Conservation (phyloP, 2,329 filamentous ascomycete genomes). For the Venturia nashicola region DNA sequence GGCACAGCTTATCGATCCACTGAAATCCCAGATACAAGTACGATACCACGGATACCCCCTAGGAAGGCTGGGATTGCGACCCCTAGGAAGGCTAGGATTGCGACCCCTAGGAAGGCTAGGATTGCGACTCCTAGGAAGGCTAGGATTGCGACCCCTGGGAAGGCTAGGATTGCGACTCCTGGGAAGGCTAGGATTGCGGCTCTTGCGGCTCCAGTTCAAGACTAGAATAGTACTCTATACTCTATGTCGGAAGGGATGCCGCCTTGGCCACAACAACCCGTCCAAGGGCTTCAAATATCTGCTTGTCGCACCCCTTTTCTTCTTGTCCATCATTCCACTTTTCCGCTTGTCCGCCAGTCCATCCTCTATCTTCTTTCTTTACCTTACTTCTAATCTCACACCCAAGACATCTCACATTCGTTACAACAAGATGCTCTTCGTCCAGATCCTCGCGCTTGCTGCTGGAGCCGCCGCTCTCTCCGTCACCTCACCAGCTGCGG, state of each 20-base stretch:
- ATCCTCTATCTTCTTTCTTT: not conserved
- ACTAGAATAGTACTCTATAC: not conserved
- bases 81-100: not conserved
- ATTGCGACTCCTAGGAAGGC: not conserved
- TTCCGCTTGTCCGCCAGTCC: not conserved
- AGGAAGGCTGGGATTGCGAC: not conserved
- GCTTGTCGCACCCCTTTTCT: not conserved
- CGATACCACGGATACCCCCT: too few relatives aligned
- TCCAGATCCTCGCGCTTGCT: not conserved
- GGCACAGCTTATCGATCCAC: not conserved
- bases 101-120: not conserved
- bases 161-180: not conserved
- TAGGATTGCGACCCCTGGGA: not conserved
- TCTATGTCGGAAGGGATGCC: not conserved
- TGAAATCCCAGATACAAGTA: not conserved
- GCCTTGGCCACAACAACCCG: not conserved
- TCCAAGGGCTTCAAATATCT: not conserved
- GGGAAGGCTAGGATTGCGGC: not conserved
- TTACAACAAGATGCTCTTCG: not conserved
- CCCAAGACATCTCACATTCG: not conserved
- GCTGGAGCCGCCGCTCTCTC: not conserved
- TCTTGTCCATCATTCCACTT: not conserved
- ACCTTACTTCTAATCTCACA: not conserved
- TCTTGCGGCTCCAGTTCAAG: not conserved
- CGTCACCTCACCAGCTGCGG: not conserved